Evolutionary conservation across 2,329 filamentous ascomycete genomes (phyloP), one percentile per base, ranked within the genome.

Genomic region (Aspergillus sp.): DNA sequence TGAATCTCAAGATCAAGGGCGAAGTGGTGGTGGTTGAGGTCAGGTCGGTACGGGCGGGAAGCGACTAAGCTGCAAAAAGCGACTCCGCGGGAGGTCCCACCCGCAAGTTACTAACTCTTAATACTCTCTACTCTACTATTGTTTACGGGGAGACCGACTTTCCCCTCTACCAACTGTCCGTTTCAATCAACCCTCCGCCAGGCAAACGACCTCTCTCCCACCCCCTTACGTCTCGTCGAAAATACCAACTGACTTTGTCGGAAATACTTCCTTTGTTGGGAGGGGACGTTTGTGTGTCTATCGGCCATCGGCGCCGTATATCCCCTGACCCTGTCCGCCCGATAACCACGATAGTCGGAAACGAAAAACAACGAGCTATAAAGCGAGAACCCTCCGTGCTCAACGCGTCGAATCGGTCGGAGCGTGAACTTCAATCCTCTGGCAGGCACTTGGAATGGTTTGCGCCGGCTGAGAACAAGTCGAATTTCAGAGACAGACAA

Each of bases 401-500:
- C 51, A 49, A 66, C 67, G 65, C 65, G 66, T 69, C 56, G 53
- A 52, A 54, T 29, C 12, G 18, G 53, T 53, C 57, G 54, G 49
- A 36, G 36, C 18, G 51, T 18, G 56, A 24, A 54, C 24, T 50
- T 50, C 36, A 26, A 52, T 39, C 42, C 31, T 18, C 39, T 52
- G 16, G 46, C n/a, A 51, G 11, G 29, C 47, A 29, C 11, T 63
- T 73, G 69, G 69, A 65, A 77, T 77, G 74, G 66, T 75, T 66
- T 65, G 69, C 71, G 67, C 64, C 62, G 56, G 58, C 57, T 71
- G 64, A 71, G 63, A 56, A 9, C 26, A 2, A 73, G 73, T 75
- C 62, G 71, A 67, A 69, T 66, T 72, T 67, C 26, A 70, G 73
- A 70, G 73, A 68, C 70, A 73, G 66, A 74, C 67, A 60, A 73